These are phyloP conservation scores for Tylopilus orsonianus DNA, from an alignment of 1,284 basidiomycete genomes.

Conservation along the genomic window DNA sequence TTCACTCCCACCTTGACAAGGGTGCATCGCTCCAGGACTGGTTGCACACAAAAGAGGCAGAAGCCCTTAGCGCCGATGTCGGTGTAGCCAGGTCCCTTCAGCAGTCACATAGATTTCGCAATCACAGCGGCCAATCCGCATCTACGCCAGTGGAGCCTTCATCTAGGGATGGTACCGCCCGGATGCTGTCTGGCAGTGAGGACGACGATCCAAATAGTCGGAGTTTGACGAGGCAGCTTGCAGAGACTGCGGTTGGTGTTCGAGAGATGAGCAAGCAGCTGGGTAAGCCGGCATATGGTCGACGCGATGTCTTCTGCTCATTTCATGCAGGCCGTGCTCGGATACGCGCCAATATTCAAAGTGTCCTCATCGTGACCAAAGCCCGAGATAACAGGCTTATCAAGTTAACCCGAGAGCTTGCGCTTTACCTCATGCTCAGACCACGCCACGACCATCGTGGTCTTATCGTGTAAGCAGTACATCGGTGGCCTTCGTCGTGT, in stretches of 20 bases:
- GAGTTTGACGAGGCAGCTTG: slow-evolving; percentile 88
- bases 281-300: slow-evolving; percentile 52
- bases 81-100: slow-evolving; percentile 52
- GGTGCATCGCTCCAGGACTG: slow-evolving; percentile 71
- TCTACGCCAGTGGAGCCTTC: slow-evolving; percentile 20
- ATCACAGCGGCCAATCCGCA: slow-evolving; percentile 11
- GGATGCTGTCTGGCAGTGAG: slow-evolving; percentile 38
- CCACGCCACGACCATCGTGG: slow-evolving; percentile 65
- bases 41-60: slow-evolving; percentile 51
- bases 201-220: slow-evolving; percentile 68
- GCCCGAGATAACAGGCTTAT: slow-evolving; percentile 97
- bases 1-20: slow-evolving; percentile 83
- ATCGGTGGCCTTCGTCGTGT: slow-evolving; percentile 9
- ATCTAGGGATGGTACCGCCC: slow-evolving; percentile 17
- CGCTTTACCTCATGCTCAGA: slow-evolving; percentile 91
- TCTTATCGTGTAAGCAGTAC: slow-evolving; percentile 66
- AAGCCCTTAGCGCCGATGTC: slow-evolving; percentile 39
- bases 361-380: slow-evolving; percentile 95
- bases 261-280: slow-evolving; percentile 99
- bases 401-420: slow-evolving; percentile 90
- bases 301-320: slow-evolving; percentile 12
- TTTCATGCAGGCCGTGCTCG: slow-evolving; percentile 75
- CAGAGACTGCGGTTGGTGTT: slow-evolving; percentile 95
- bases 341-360: slow-evolving; percentile 90
- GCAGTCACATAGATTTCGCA: slow-evolving; percentile 26